Conservation (phyloP, 352 stramenopile genomes). For the Phytopythium ostracodes region DNA sequence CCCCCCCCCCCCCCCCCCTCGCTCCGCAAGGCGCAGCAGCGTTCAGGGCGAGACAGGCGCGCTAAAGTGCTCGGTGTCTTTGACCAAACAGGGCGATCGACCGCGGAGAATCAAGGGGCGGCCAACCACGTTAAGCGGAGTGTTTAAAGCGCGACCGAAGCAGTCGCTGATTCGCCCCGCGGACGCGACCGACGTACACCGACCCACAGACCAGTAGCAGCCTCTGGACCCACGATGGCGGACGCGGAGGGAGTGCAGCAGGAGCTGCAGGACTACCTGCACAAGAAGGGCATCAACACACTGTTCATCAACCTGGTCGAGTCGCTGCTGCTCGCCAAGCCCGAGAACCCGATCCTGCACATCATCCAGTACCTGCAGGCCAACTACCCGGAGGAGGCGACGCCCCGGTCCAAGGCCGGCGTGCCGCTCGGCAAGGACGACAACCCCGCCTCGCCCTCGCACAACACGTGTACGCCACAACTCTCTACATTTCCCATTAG, state of each 20-base stretch:
- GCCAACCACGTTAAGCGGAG: too few relatives aligned
- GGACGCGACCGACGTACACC: neutral
- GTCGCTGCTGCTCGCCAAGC: constrained; percentile 86
- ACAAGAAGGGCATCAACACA: constrained; percentile 91
- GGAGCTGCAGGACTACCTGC: constrained; percentile 89
- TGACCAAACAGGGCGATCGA: neutral
- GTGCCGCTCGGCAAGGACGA: constrained; percentile 26
- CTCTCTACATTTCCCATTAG: neutral
- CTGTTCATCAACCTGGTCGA: constrained; percentile 92
- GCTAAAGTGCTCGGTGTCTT: neutral
- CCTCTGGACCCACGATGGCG: constrained; percentile 35
- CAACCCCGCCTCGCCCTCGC: constrained; percentile 37
- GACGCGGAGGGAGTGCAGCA: constrained; percentile 87
- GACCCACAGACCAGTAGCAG: neutral
- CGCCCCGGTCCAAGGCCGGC: constrained; percentile 34
- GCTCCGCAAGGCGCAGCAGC: neutral
- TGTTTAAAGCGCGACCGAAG: neutral
- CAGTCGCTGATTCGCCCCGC: neutral
- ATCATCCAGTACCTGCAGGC: constrained; percentile 89
- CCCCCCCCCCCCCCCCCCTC: too few relatives aligned
- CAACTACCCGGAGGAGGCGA: constrained; percentile 84
- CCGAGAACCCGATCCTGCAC: constrained; percentile 85
- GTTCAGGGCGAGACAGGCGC: neutral
- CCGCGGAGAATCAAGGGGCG: too few relatives aligned
- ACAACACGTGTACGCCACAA: constrained; percentile 20